Evolutionary conservation across 805 yeast species (phyloP), one percentile per base, ranked within the genome.

Genomic region (Zygoascus flipseniorum): DNA sequence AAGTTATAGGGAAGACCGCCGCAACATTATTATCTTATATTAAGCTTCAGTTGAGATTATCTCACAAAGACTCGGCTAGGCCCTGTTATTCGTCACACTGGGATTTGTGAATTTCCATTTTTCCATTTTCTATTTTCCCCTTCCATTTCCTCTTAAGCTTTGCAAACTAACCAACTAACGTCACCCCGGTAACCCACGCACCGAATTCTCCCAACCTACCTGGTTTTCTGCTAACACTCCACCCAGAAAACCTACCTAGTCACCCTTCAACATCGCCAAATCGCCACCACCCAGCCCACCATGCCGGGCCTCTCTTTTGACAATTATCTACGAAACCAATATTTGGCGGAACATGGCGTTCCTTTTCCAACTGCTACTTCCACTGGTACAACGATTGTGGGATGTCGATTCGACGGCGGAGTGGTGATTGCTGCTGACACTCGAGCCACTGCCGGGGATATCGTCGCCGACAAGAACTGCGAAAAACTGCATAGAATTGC

Each of bases 331-430:
- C 85, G 99, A 76, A 93, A 93, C 71, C 80, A 79, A 55, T 82
- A 73, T 60, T 76, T 93, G 52, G 76, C 85, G 16, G 74, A 84
- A 20, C 77, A 81, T 59, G 96, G 97, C 11, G 80, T 78, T 63
- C 80, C 83, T 2, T 74, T 81, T 37, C 97, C 98, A 52, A 84
- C 77, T 58, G 95, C 96, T 39, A 93, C 99, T 1, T 89, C 97
- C 20, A 93, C 99, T 1, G 99, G 99, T 75, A 93, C 99, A n/a
- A 93, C 99, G 0, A 93, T 93, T 74, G 99, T 93, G 23, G 99
- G 99, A 50, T 87, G 95, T 68, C 86, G 85, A 66, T 92, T 86
- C 71, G 75, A 86, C 52, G 92, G 89, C 56, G 99, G 99, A 62
- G 99, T 92, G 31, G 89, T 93, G 42, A 89, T 93, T 70, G 98